Base-by-base conservation (phyloP, 2,329 filamentous ascomycete genomes). In the Bimuria novae-zelandiae region DNA sequence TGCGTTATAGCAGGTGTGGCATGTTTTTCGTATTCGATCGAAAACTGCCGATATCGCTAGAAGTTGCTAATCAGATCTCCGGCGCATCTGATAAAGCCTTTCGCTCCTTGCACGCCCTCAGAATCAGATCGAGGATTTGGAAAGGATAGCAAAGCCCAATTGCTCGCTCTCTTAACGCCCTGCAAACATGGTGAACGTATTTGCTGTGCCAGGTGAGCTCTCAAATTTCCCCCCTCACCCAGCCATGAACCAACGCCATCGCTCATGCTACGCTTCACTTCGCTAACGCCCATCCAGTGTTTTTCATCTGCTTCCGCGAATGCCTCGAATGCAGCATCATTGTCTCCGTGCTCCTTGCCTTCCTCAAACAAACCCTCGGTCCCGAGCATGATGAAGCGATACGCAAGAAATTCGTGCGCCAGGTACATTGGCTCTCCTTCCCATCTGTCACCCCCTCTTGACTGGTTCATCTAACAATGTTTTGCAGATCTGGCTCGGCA, bases 281-380 rank as follows among this genome's bases (percentile, higher is more conserved):
- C 17, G 14, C 19, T 30, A 32, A n/a, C 11, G 17, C 14, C 21
- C 39, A 10, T 27, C 10, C 44, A 80, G 84, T 96, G 50, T 96
- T 96, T 78, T 92, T 96, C 78, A 89, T 96, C 72, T 87, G 90
- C 76, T 94, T 96, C 72, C 86, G 92, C 68, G 92, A 96, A 77
- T 85, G 86, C 36, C 79, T 96, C 42, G 91, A 96, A 78, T 89
- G 88, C 0, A 87, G 84, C 66, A 91, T 96, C 68, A 89, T 96
- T 63, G 85, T 95, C 57, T 93, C 91, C 0, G 88, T 96, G n/a
- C 79, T 96, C 29, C 82, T 96, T 35, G 85, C 90, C 19, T 95
- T 94, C 71, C 77, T 95, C 53, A 94, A 93, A 73, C 89, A 94
- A 72, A 89, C 88, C 3, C 82, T 95, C 32, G 84, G 84, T 0